A percentile compares a stretch with the other conserved stretches of the same genome.
Evolutionary conservation across 2,329 filamentous ascomycete species (phyloP).

Genomic region (Apiospora marii): DNA sequence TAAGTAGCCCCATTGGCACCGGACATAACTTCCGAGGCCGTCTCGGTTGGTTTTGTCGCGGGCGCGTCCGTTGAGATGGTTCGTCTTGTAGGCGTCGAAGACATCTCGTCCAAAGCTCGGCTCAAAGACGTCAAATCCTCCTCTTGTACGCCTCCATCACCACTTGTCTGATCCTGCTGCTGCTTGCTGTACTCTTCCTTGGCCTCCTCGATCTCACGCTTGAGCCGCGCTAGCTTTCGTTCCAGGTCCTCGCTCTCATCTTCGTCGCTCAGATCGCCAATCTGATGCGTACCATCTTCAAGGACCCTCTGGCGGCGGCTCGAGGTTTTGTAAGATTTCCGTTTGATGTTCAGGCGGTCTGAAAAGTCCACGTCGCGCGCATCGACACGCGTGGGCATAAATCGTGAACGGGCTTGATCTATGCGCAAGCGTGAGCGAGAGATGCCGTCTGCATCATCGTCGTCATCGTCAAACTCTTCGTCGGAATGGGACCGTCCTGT

Average conservation of each 20-base stretch:
- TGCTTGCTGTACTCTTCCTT: conserved; percentile 65
- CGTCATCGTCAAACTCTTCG: conserved; percentile 69
- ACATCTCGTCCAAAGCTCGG: conserved; percentile 74
- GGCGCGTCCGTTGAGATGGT: conserved; percentile 30
- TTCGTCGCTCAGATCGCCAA: conserved; percentile 77
- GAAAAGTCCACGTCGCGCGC: conserved; percentile 86
- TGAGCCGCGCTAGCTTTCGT: conserved; percentile 81
- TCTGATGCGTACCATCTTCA: conserved; percentile 69
- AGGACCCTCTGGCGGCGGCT: conserved; percentile 71
- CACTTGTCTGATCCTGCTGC: conserved; percentile 51
- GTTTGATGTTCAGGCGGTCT: conserved; percentile 82
- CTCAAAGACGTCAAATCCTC: conserved; percentile 74
- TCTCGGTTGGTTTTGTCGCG: conserved; percentile 35
- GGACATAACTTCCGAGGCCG: conserved; percentile 29
- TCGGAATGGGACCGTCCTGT: conserved; percentile 65
- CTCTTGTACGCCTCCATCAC: conserved; percentile 50
- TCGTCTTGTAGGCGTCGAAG: conserved; percentile 37
- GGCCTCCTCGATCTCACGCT: conserved; percentile 66
- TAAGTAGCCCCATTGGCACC: conserved; percentile 58
- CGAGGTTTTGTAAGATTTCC: conserved; percentile 82
- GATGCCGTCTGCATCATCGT: conserved; percentile 71
- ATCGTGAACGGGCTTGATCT: conserved; percentile 80
- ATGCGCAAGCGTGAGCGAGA: conserved; percentile 79
- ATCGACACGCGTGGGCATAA: conserved; percentile 78
- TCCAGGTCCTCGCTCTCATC: conserved; percentile 67